Base-by-base conservation (phyloP, 176 grass and related monocot species). In the Triticum turgidum region DNA sequence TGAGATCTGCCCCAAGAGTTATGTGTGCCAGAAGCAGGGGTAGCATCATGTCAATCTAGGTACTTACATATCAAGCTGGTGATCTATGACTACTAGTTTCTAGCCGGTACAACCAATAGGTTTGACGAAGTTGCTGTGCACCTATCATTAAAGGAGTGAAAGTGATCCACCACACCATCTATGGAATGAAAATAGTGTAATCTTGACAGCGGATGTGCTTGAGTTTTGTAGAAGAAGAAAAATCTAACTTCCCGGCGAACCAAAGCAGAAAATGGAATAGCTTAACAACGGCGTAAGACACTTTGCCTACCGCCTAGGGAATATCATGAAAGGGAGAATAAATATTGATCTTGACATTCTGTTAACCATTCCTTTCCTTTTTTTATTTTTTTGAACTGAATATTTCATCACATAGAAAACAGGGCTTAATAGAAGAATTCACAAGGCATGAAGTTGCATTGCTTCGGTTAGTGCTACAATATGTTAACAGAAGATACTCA, bases 281-380 rank as follows among this genome's bases (percentile, higher is more conserved):
- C 68, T 61, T 61, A 47, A 61, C 44, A 30, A 84, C 0, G 8
- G 47, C 7, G 4, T n/a, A 29, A 54, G 74, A 80, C 35, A 84
- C 70, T 69, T 81, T 81, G 61, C 85, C 69, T 87, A 69, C 69
- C 47, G 1, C 76, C 68, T 84, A 54, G 85, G 85, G 15, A 91
- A 76, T 76, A 52, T 66, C 37, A 69, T 76, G 9, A 37, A 61
- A 69, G 63, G 11, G 29, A 52, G 27, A 87, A 76, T 87, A 80
- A 24, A 76, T 87, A 39, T 80, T 22, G 25, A 87, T 80, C 45
- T 69, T 61, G 62, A 82, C 83, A 80, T 74, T 87, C 35, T 58
- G 61, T 32, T 87, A 32, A 51, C 20, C 8, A 17, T 75, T 91
- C 66, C 13, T 47, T 74, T 69, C 61, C 4, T 84, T 21, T 84